Conservation (phyloP, 116 monocot species). For the Iris pallida region DNA sequence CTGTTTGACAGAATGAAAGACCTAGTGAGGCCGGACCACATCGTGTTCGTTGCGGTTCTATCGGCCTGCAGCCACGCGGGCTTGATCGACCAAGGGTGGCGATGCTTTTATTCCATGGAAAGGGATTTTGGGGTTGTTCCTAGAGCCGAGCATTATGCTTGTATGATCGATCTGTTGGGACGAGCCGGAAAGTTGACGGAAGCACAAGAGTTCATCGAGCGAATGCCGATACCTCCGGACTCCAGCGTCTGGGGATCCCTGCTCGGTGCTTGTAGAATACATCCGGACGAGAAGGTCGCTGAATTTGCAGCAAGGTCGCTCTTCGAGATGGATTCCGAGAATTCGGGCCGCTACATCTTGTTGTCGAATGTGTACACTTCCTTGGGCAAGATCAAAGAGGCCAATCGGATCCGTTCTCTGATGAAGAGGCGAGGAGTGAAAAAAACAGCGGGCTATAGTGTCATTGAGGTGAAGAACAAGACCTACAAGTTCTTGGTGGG, state of each 20-base stretch:
- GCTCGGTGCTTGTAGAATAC: constrained; percentile 30
- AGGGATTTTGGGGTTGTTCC: constrained; percentile 26
- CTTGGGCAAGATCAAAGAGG: constrained; percentile 17
- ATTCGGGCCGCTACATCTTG: constrained; percentile 27
- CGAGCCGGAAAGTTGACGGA: constrained; percentile 29
- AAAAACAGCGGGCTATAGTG: constrained; percentile 12
- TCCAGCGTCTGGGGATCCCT: constrained; percentile 40
- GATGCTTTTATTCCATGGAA: constrained; percentile 20
- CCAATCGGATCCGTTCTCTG: constrained; percentile 11
- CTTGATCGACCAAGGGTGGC: constrained; percentile 29
- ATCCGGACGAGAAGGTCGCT: constrained; percentile 18
- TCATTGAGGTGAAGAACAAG: constrained; percentile 16
- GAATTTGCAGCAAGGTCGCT: constrained; percentile 18
- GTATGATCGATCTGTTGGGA: constrained; percentile 36
- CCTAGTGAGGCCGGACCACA: constrained; percentile 30
- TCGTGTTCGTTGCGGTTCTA: constrained; percentile 28
- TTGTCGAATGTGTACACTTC: constrained; percentile 38
- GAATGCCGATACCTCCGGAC: constrained; percentile 30
- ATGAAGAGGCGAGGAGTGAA: constrained; percentile 16
- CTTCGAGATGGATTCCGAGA: constrained; percentile 23
- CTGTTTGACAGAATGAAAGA: constrained; percentile 59
- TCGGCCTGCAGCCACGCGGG: constrained; percentile 43
- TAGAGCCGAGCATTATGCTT: constrained; percentile 33
- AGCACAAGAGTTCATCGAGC: constrained; percentile 29
- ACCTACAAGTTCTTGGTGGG: constrained; percentile 19